Conservation (phyloP, 2,329 filamentous ascomycete species). For the Clonostachys sp. region DNA sequence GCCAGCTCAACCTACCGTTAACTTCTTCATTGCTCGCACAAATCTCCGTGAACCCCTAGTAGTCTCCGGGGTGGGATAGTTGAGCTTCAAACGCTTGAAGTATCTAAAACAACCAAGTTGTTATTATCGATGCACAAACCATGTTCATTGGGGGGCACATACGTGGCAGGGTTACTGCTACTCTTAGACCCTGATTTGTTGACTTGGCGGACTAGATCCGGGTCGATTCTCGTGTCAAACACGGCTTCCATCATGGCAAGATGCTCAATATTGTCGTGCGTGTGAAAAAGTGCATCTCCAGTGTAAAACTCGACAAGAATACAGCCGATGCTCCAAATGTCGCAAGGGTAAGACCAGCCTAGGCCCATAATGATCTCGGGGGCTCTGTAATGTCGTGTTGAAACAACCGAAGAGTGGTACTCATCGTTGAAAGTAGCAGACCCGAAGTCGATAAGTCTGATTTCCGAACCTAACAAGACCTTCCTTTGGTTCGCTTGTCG, state of each 20-base stretch:
- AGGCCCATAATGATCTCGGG: conserved; percentile 68
- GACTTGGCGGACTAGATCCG: conserved; percentile 43
- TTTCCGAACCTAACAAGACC: conserved; percentile 65
- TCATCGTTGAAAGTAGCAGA: conserved; percentile 71
- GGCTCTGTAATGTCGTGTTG: conserved; percentile 64
- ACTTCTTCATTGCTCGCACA: conserved; percentile 65
- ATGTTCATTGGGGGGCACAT: conserved; percentile 33
- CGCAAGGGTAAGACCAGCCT: conserved; percentile 68
- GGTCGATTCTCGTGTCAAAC: conserved; percentile 54
- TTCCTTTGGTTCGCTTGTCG: conserved; percentile 59
- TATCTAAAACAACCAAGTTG: conserved; percentile 39
- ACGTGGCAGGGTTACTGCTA: conserved; percentile 55
- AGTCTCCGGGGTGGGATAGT: conserved; percentile 61
- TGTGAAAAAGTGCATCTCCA: conserved; percentile 67
- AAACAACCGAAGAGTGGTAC: conserved; percentile 68
- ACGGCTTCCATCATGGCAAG: conserved; percentile 74
- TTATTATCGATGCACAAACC: not conserved
- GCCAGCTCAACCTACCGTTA: conserved; percentile 44
- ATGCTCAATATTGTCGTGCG: conserved; percentile 68
- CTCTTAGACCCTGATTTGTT: conserved; percentile 46
- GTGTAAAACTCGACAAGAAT: conserved; percentile 71
- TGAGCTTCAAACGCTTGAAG: conserved; percentile 61
- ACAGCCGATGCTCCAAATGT: conserved; percentile 72
- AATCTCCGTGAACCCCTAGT: conserved; percentile 61
- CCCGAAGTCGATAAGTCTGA: conserved; percentile 67